Evolutionary conservation across 768 basidiomycete genomes (phyloP).

Genomic region (Postia placenta): DNA sequence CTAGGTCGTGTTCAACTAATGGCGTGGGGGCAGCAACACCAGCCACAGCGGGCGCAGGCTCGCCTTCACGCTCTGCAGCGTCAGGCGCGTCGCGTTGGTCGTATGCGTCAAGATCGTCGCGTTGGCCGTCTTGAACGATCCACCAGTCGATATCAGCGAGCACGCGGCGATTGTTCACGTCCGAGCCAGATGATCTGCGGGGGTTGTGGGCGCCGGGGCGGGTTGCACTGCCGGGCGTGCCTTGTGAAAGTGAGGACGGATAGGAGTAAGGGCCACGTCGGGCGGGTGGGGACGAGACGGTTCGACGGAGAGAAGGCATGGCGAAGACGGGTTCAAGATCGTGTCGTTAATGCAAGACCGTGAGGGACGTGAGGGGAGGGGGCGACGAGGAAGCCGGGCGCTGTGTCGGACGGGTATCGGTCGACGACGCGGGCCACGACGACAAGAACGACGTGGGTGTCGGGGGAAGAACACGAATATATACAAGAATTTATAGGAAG

Average conservation of each 20-base stretch:
- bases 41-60: slow-evolving; percentile 4
- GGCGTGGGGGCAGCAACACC: slow-evolving; percentile 4
- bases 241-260: slow-evolving; percentile 33
- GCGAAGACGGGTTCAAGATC: slow-evolving; percentile 26
- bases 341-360: slow-evolving; percentile 5
- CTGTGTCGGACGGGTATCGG: slow-evolving; percentile 9
- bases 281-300: slow-evolving; percentile 62
- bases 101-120: slow-evolving; percentile 33
- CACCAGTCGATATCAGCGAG: slow-evolving; percentile 88
- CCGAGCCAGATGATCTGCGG: slow-evolving; percentile 66
- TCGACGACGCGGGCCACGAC: slow-evolving; percentile 16
- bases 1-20: slow-evolving; percentile 2
- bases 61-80: slow-evolving; percentile 22
- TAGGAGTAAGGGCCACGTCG: slow-evolving; percentile 59
- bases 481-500: slow-evolving; percentile 18
- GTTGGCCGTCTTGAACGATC: slow-evolving; percentile 71
- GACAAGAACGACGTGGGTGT: slow-evolving; percentile 9
- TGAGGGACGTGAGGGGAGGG: not conserved
- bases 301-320: slow-evolving; percentile 79
- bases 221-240: slow-evolving; percentile 22
- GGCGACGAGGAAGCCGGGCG: slow-evolving; percentile 8
- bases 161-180: slow-evolving; percentile 58
- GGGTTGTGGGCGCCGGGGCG: slow-evolving; percentile 31
- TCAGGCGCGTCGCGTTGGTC: slow-evolving; percentile 7
- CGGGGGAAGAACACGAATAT: not conserved